Base-by-base conservation (phyloP, 2,329 filamentous ascomycete species). In the Cryoendolithus antarcticus region DNA sequence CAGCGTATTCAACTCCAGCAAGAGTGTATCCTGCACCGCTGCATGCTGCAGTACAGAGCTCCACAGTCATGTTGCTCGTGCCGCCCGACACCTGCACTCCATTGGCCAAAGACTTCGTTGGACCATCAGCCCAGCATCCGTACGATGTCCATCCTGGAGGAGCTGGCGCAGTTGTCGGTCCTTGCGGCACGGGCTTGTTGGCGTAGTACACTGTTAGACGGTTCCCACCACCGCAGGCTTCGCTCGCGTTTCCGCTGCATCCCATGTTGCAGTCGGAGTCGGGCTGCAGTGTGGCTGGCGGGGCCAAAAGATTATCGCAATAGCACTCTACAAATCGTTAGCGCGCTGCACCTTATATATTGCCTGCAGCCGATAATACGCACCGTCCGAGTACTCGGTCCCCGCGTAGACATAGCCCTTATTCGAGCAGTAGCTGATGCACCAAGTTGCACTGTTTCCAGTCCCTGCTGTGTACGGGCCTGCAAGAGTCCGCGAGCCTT, bases 111-210 rank as follows among this genome's bases (percentile, higher is more conserved):
- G 49, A 47, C 27, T 48, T 44, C 15, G 40, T 32, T 13, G 44
- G 43, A 19, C 44, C 42, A 38, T 61, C 56, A 6, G 48, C 47
- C 41, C 48, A 60, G 42, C 58, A 61, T 3, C 58, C 58, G 27
- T 47, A 46, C 29, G 50, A 55, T 1, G 53, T 57, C 55, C 49
- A 51, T 12, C 42, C 42, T 6, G 43, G 15, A 4, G 48, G 48
- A 7, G 47, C 49, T 15, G 46, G 42, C 32, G 47, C 48, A 4
- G 41, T 40, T 11, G 38, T 24, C 19, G 49, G 49, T 2, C 46
- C 46, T 38, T 44, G 35, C 10, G 48, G 42, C 8, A 43, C 42
- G 8, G 39, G 34, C 30, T 42, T 46, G 27, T 50, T 50, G 3
- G 49, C 48, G 30, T 43, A 51, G 39, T 55, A 55, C 21, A 55